Base-by-base conservation (phyloP, 2,329 filamentous ascomycete species). In the Hymenotorrendiella dingleyae region DNA sequence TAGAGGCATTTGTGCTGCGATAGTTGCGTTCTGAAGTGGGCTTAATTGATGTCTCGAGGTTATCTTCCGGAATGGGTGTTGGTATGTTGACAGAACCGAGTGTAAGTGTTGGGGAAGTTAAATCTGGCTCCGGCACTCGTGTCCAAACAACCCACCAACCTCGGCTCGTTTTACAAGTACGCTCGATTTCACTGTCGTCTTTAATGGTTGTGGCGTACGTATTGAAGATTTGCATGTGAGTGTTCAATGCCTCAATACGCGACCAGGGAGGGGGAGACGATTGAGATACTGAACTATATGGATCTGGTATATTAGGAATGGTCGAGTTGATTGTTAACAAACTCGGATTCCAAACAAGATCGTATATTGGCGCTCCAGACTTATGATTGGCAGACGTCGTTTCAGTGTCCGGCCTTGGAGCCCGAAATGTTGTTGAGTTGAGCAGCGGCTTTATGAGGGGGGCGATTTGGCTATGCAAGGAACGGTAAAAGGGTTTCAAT, bases 71-170 rank as follows among this genome's bases (percentile, higher is more conserved):
- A n/a, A 46, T 47, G 5, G 44, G 22, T 5, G 30, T 29, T 17
- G 47, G 47, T 24, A 48, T 22, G n/a, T 39, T 43, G 22, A 42
- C 38, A 11, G 20, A 23, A 21, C 39, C 39, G 27, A 29, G 36
- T 20, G 36, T 10, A 21, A 35, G 40, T 5, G 42, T 23, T 16
- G 33, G 16, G 20, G 40, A 14, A 2, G 39, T 43, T 9, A 14
- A 26, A 17, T 21, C 19, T n/a, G 19, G 27, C 27, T 28, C 70
- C 5, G 73, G 55, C 17, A 82, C 64, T 19, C 77, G 68, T 36
- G 72, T 79, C 80, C 80, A 84, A 20, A 83, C 78, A 22, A 84
- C 69, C 80, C 81, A 84, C 78, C 80, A 84, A 1, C 79, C 80
- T 24, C 79, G 72, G 34, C 67, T 77, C 4, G 80, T 84, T 67